These are phyloP conservation scores for Teunomyces gatunensis DNA, from an alignment of 805 yeast species.

Conservation along the genomic window DNA sequence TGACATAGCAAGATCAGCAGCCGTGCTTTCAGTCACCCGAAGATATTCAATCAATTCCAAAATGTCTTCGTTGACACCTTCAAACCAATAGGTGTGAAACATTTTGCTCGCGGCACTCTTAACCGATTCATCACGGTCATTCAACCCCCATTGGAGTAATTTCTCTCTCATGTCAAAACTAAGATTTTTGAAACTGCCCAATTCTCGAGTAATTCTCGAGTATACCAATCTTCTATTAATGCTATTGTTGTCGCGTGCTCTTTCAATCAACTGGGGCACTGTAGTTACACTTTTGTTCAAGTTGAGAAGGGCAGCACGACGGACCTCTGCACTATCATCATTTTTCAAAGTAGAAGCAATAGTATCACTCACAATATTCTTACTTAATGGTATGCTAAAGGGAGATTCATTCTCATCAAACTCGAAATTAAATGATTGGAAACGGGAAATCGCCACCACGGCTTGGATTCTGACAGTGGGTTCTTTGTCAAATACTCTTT, in stretches of 20 bases:
- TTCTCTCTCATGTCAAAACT: constrained; percentile 58
- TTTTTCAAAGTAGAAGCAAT: constrained; percentile 50
- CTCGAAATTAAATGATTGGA: constrained; percentile 50
- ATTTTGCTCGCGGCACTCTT: constrained; percentile 67
- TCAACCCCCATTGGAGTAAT: constrained; percentile 78
- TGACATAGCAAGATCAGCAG: constrained; percentile 67
- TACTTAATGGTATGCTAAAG: constrained; percentile 10
- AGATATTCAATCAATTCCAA: constrained; percentile 68
- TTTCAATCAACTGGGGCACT: constrained; percentile 59
- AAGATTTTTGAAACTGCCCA: constrained; percentile 58
- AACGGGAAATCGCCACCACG: constrained; percentile 69
- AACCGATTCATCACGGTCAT: constrained; percentile 79
- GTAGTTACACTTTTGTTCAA: constrained; percentile 55
- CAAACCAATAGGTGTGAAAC: constrained; percentile 73
- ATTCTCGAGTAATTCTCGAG: constrained; percentile 61
- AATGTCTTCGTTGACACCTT: constrained; percentile 64
- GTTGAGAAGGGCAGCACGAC: constrained; percentile 79
- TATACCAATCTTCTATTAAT: constrained; percentile 72
- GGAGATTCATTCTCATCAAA: constrained; percentile 31
- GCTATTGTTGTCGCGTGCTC: constrained; percentile 79
- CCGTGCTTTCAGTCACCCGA: constrained; percentile 63
- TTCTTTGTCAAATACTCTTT: constrained; percentile 73
- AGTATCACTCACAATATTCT: constrained; percentile 8
- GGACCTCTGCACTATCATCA: constrained; percentile 85
- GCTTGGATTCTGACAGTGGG: constrained; percentile 81